Base-by-base conservation (phyloP, 2,329 filamentous ascomycete species). In the Pseudogymnoascus sp. region DNA sequence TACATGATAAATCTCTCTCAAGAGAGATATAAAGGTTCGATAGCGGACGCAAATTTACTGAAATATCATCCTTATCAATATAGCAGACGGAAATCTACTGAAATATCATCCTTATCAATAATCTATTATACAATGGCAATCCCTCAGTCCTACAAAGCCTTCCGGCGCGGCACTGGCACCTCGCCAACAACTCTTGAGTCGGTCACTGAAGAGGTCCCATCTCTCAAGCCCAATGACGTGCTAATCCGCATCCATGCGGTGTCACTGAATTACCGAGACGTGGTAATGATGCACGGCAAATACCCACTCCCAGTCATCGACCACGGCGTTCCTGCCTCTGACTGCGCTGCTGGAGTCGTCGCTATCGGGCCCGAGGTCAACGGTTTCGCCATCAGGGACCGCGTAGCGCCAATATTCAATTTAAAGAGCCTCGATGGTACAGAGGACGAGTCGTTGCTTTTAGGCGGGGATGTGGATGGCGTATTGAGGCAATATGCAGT, bases 201-300 rank as follows among this genome's bases (percentile, higher is more conserved):
- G 1, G 23, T 16, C 14, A 54, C 14, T 11, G 23, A 54, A 29
- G 23, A 54, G 11, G 23, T 31, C 8, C 14, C 45, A n/a, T 29
- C 45, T 54, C 23, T 54, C 14, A 54, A 54, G 45, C 14, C 45
- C 8, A 54, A 29, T 29, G 23, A 54, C 3, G 23, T 54, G 23
- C 14, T 54, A 8, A 18, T 39, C 12, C 57, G 57, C 5, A 39
- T 60, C 57, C 29, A 18, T 60, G 29, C 31, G 3, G 29, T 60
- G 10, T 39, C 57, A 37, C n/a, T 39, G 6, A 60, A 60, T 23
- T 60, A 39, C n/a, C 18, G 57, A 39, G 57, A 60, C 57, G 57
- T 60, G 2, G 29, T 16, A 23, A 60, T 60, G 21, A 14, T 39
- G 34, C 29, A 60, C n/a, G 29, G 57, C 18, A 60, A 39, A 5